phyloP scores from a whole-genome alignment of 805 yeast genomes.

The Novakomyces olei region DNA sequence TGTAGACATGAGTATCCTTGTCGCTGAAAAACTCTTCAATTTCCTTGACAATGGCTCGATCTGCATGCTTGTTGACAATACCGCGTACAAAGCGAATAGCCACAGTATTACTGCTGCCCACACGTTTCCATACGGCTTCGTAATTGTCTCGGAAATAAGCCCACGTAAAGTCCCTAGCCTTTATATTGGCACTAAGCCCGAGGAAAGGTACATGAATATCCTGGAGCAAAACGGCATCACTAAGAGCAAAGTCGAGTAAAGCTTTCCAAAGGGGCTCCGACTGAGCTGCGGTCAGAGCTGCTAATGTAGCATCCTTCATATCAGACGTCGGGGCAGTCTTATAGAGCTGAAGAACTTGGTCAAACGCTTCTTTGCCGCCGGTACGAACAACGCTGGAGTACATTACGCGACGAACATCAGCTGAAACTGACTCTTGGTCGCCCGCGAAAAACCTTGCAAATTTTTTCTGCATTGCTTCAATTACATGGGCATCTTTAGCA shows the following conservation, averaged over 20 bases:
- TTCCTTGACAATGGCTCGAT: slow-evolving; percentile 18
- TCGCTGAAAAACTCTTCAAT: slow-evolving; percentile 23
- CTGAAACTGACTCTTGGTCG: slow-evolving; percentile 26
- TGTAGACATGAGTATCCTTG: slow-evolving; percentile 32
- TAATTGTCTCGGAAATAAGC: slow-evolving; percentile 28
- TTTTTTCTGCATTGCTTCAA: slow-evolving; percentile 21
- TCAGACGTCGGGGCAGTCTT: slow-evolving; percentile 31
- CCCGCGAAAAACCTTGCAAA: slow-evolving; percentile 22
- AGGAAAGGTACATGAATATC: slow-evolving; percentile 32
- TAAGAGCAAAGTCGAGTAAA: slow-evolving; percentile 21
- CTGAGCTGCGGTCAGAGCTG: slow-evolving; percentile 29
- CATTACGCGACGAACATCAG: slow-evolving; percentile 26
- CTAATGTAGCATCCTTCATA: slow-evolving; percentile 32
- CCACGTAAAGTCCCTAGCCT: slow-evolving; percentile 27
- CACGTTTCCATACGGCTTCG: slow-evolving; percentile 21
- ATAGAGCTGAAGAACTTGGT: slow-evolving; percentile 26
- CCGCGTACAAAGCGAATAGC: slow-evolving; percentile 25
- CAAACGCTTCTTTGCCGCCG: slow-evolving; percentile 18
- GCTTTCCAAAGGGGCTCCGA: slow-evolving; percentile 19
- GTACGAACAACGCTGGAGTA: slow-evolving; percentile 22
- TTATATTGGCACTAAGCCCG: slow-evolving; percentile 26
- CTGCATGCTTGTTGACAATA: slow-evolving; percentile 18
- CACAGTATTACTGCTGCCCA: slow-evolving; percentile 30
- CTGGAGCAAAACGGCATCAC: slow-evolving; percentile 26
- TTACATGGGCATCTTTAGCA: slow-evolving; percentile 26